Conservation (phyloP, 768 basidiomycete genomes). For the Boletus reticulatus region DNA sequence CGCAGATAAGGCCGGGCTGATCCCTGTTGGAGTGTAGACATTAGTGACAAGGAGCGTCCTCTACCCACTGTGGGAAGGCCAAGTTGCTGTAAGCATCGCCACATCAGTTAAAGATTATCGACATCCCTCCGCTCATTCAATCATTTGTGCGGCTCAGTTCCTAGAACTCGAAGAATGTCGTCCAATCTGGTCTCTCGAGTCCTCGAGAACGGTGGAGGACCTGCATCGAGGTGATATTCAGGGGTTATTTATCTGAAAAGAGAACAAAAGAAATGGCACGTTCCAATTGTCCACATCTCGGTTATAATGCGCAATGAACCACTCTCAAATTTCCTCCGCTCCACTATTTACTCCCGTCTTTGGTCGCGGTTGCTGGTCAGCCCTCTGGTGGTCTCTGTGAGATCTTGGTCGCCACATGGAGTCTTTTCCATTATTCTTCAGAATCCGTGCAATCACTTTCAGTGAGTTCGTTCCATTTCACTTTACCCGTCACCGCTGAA, state of each 20-base stretch:
- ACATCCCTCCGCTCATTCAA: too few species aligned
- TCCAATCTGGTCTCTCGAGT: too few species aligned
- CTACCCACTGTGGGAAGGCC: background rate
- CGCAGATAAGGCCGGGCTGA: conserved; percentile 16
- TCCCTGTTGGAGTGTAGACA: conserved; percentile 13
- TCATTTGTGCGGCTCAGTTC: too few species aligned
- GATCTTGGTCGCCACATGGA: conserved; percentile 24
- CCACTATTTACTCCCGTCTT: conserved; percentile 10
- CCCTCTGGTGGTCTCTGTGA: conserved; percentile 19
- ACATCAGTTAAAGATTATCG: too few species aligned
- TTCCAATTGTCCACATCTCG: conserved; percentile 16
- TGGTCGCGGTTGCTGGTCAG: conserved; percentile 22
- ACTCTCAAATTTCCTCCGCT: background rate
- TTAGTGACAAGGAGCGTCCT: background rate
- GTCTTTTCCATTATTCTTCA: conserved; percentile 31
- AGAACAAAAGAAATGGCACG: conserved; percentile 20
- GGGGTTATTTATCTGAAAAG: conserved; percentile 13
- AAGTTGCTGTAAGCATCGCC: too few species aligned
- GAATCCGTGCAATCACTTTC: conserved; percentile 28
- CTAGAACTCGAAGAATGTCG: too few species aligned
- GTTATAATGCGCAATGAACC: conserved; percentile 3
- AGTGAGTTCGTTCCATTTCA: conserved; percentile 15
- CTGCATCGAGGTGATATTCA: background rate
- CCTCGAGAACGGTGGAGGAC: too few species aligned
- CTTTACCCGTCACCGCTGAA: background rate